Conservation (phyloP, 257 asterid genomes). For the Solanum sejunctum region DNA sequence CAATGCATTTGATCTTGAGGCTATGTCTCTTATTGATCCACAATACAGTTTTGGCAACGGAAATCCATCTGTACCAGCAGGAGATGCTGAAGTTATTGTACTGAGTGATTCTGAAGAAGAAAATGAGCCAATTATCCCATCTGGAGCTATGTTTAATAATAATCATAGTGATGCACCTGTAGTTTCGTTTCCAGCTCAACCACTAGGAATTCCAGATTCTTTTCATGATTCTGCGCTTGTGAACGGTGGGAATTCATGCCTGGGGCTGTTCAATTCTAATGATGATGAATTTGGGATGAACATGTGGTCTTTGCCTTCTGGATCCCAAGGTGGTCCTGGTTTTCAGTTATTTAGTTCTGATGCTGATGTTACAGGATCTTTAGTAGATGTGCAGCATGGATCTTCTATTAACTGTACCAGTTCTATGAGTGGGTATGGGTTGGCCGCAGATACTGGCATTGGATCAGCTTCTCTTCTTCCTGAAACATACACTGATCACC, state of each 20-base stretch:
- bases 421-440: conserved; percentile 34
- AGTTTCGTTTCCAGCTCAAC: conserved; percentile 29
- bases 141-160: conserved; percentile 25
- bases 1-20: conserved; percentile 57
- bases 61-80: conserved; percentile 30
- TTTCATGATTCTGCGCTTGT: conserved; percentile 37
- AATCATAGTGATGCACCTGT: conserved; percentile 27
- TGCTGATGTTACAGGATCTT: conserved; percentile 51
- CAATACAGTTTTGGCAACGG: conserved; percentile 24
- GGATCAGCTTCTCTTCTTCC: conserved; percentile 48
- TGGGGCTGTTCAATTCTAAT: conserved; percentile 33
- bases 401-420: conserved; percentile 45
- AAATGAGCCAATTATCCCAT: conserved; percentile 25
- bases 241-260: conserved; percentile 35
- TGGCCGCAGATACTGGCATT: conserved; percentile 37
- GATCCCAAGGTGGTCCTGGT: conserved; percentile 62
- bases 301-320: conserved; percentile 69
- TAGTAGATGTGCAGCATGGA: conserved; percentile 48
- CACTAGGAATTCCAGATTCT: conserved; percentile 47
- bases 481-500: conserved; percentile 23
- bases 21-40: conserved; percentile 44
- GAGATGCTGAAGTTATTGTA: conserved; percentile 56
- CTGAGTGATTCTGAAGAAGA: conserved; percentile 93
- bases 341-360: conserved; percentile 83
- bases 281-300: conserved; percentile 64